phyloP scores from a whole-genome alignment of 2,329 filamentous ascomycete species.

The Blastomyces gilchristii region DNA sequence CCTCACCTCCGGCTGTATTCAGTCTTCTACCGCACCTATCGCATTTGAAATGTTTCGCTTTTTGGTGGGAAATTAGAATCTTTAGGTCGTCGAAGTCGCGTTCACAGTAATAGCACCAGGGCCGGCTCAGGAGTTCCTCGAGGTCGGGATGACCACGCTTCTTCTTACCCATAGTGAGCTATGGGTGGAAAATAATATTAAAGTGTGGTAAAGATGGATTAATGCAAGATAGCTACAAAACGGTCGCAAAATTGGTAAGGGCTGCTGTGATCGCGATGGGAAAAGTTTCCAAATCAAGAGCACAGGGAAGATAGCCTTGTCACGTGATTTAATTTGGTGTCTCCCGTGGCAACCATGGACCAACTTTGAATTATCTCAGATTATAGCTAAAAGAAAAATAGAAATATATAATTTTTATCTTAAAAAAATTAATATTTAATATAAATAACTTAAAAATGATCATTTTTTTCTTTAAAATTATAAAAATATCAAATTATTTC shows the following conservation, averaged over 20 bases:
- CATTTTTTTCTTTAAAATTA: no score
- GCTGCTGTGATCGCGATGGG: neutral
- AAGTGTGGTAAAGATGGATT: neutral
- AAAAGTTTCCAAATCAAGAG: neutral
- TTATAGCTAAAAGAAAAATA: no score
- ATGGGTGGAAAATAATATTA: neutral
- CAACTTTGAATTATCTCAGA: no score
- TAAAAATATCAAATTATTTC: no score
- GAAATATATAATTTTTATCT: no score
- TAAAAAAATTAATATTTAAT: no score
- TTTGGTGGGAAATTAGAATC: conserved; percentile 93
- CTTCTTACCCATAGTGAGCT: conserved; percentile 67
- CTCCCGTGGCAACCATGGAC: no score
- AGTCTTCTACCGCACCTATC: conserved; percentile 77
- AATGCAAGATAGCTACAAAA: neutral
- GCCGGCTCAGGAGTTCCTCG: conserved; percentile 73
- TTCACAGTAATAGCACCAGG: conserved; percentile 99
- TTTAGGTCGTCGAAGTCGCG: conserved; percentile 96
- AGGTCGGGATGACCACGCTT: conserved; percentile 77
- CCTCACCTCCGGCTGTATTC: conserved; percentile 85
- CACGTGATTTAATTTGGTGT: no score
- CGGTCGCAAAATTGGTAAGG: neutral
- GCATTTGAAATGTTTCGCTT: conserved; percentile 99
- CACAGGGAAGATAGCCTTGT: no score
- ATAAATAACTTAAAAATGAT: no score